Evolutionary conservation across 805 yeast genomes (phyloP).

Genomic region (Starmerella vaccinii): DNA sequence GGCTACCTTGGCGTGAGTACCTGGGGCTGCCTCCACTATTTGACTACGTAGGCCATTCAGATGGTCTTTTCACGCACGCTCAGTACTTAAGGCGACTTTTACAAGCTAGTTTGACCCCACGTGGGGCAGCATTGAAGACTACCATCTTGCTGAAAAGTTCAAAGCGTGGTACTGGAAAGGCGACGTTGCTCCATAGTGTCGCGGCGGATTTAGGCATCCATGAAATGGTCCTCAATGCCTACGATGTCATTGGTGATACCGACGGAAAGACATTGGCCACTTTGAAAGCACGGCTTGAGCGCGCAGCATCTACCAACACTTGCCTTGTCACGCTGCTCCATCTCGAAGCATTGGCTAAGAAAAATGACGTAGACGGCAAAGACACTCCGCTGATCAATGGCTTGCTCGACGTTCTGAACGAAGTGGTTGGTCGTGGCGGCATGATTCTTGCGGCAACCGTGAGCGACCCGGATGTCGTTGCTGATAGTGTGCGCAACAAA

Average conservation of each 20-base stretch:
- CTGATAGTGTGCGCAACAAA: slow-evolving; percentile 53
- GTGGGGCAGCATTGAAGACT: slow-evolving; percentile 41
- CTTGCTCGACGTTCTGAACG: slow-evolving; percentile 47
- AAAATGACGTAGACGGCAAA: slow-evolving; percentile 49
- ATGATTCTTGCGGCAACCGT: slow-evolving; percentile 55
- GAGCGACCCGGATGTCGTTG: slow-evolving; percentile 56
- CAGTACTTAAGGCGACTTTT: slow-evolving; percentile 45
- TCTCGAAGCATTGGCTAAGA: slow-evolving; percentile 62
- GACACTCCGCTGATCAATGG: slow-evolving; percentile 37
- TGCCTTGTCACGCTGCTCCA: slow-evolving; percentile 53
- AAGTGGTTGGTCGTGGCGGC: slow-evolving; percentile 22
- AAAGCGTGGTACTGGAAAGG: slow-evolving; percentile 70
- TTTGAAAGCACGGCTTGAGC: slow-evolving; percentile 65
- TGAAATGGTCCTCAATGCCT: slow-evolving; percentile 57
- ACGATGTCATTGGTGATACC: slow-evolving; percentile 56
- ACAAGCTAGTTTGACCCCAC: slow-evolving; percentile 35
- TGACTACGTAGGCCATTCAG: slow-evolving; percentile 26
- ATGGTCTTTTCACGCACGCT: slow-evolving; percentile 40
- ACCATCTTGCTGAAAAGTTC: slow-evolving; percentile 58
- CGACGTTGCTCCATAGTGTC: slow-evolving; percentile 47
- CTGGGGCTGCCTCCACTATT: slow-evolving; percentile 35
- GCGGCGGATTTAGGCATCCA: slow-evolving; percentile 55
- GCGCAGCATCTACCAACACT: slow-evolving; percentile 37
- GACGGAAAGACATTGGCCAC: slow-evolving; percentile 71
- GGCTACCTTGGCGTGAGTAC: slow-evolving; percentile 40